A percentile compares a stretch with the other conserved stretches of the same genome.
Conservation (phyloP, 1,139 yeast genomes). For the Schizosaccharomyces versatilis region DNA sequence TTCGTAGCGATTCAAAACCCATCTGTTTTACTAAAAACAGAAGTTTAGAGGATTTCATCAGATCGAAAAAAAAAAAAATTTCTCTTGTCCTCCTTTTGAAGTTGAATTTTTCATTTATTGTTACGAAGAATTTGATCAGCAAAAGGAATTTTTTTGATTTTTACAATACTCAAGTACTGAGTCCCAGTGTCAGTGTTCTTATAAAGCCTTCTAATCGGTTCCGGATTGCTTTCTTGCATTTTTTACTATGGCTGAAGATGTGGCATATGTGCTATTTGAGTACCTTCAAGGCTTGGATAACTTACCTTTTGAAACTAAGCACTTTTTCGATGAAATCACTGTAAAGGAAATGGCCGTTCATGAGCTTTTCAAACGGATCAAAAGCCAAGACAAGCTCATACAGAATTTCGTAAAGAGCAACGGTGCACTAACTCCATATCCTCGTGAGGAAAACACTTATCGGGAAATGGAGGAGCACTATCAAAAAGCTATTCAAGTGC, state of each 20-base stretch:
- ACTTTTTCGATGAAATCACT: slow-evolving; percentile 56
- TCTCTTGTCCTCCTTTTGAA: too few species aligned
- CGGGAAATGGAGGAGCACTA: slow-evolving; percentile 51
- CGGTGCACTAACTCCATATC: slow-evolving; percentile 62
- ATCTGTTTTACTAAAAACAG: too few species aligned
- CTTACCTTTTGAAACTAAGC: slow-evolving; percentile 72
- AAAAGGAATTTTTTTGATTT: too few species aligned
- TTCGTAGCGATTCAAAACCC: too few species aligned
- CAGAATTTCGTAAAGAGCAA: slow-evolving; percentile 67
- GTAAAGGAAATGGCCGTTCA: slow-evolving; percentile 44
- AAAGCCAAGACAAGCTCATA: slow-evolving; percentile 50
- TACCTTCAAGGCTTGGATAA: slow-evolving; percentile 30
- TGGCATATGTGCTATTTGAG: slow-evolving; percentile 6
- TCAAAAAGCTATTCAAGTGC: slow-evolving; percentile 36
- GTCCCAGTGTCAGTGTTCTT: too few species aligned
- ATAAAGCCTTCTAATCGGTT: too few species aligned
- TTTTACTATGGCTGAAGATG: slow-evolving; percentile 4
- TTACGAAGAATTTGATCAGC: too few species aligned
- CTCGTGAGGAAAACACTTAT: slow-evolving; percentile 52
- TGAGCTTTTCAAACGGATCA: slow-evolving; percentile 46
- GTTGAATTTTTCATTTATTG: too few species aligned
- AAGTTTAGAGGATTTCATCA: too few species aligned
- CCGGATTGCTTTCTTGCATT: too few species aligned
- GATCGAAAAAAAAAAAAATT: too few species aligned
- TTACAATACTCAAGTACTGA: too few species aligned